phyloP scores from a whole-genome alignment of 208 protist genomes.

The Acanthamoeba triangularis region DNA sequence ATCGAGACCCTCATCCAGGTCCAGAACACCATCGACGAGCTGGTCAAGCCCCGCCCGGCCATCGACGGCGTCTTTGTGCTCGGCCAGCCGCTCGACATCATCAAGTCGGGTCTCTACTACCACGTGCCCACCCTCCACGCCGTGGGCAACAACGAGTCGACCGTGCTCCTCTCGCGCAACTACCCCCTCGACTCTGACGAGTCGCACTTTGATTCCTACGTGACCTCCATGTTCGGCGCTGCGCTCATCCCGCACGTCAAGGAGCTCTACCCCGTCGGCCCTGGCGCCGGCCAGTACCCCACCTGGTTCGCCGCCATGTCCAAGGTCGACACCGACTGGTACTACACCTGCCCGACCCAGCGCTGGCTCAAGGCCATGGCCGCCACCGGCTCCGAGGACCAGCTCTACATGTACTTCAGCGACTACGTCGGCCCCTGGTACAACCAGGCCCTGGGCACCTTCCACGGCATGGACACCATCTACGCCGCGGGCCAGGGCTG shows the following conservation, averaged over 20 bases:
- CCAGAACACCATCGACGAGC: background rate
- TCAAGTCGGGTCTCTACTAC: background rate
- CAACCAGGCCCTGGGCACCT: background rate
- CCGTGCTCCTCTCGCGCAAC: background rate
- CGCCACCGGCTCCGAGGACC: background rate
- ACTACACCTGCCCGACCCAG: background rate
- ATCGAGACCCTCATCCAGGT: background rate
- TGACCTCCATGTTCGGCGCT: background rate
- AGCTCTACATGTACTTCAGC: background rate
- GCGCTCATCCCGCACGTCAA: background rate
- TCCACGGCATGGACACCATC: background rate
- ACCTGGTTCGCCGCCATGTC: background rate
- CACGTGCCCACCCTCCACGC: background rate
- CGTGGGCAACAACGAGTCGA: background rate
- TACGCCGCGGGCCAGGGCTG: background rate
- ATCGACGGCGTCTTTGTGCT: background rate
- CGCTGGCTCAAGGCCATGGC: background rate
- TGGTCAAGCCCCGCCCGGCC: background rate
- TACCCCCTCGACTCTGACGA: background rate
- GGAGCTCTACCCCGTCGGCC: background rate
- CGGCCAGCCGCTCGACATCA: background rate
- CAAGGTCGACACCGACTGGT: background rate
- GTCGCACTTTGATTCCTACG: background rate
- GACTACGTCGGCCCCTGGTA: background rate
- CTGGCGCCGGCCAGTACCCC: background rate